Percentiles rank a stretch among this genome's conserved stretches.
Conservation (phyloP, 2,329 filamentous ascomycete species). For the Colletotrichum cereale region DNA sequence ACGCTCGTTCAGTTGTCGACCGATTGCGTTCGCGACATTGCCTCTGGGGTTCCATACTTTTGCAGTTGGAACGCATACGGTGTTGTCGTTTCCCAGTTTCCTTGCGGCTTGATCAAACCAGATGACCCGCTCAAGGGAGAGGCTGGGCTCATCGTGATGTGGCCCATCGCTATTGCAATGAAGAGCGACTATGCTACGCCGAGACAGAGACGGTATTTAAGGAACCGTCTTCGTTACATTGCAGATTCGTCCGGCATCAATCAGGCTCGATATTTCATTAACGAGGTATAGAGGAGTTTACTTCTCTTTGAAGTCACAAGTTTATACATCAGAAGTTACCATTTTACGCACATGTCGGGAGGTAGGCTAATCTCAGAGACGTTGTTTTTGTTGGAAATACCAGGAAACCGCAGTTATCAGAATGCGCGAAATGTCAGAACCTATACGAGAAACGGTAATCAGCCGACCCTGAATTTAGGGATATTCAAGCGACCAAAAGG, state of each 20-base stretch:
- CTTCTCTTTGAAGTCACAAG: too few species aligned
- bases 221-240: slow-evolving; percentile 41
- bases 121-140: slow-evolving; percentile 40
- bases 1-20: slow-evolving; percentile 23
- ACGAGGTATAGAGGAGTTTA: slow-evolving; percentile 10
- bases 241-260: slow-evolving; percentile 42
- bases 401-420: not conserved
- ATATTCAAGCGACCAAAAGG: not conserved
- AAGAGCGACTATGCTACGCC: slow-evolving; percentile 42
- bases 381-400: not conserved
- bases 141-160: slow-evolving; percentile 42
- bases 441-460: not conserved
- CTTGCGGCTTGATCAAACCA: slow-evolving; percentile 35
- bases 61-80: slow-evolving; percentile 43
- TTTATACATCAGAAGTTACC: not conserved
- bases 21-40: slow-evolving; percentile 39
- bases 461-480: not conserved
- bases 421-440: not conserved
- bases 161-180: slow-evolving; percentile 41
- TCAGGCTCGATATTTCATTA: slow-evolving; percentile 42
- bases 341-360: not conserved
- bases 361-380: not conserved
- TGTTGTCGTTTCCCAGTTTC: slow-evolving; percentile 37
- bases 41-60: slow-evolving; percentile 41
- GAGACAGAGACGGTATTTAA: slow-evolving; percentile 40